Evolutionary conservation across 306 rosid genomes (phyloP), one percentile per base, ranked within the genome.

Genomic region (Abrus precatorius): DNA sequence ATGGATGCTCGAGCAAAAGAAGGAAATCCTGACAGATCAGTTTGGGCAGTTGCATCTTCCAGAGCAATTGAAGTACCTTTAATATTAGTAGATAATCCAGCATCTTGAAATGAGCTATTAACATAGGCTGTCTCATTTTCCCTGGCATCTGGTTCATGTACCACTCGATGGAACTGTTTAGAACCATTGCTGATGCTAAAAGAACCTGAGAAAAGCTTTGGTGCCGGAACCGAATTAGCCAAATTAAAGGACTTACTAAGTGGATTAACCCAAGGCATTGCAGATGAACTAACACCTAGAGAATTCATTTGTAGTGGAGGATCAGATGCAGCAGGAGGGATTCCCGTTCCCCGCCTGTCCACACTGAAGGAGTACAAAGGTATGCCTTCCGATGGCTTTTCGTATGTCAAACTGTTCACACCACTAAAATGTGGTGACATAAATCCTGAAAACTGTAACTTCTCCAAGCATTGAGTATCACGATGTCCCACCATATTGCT

Each of bases 121-220:
- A 72, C 70, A 85, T 83, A 87, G 34, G 89, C 72, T 49, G 91
- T 80, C 55, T 95, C 99, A 87, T 73, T 91, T 75, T 95, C 99
- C 84, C 88, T 88, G 55, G 94, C 88, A 85, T 95, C 99, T 80
- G 99, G 99, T 86, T 95, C 99, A 74, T 95, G 99, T 56, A 95
- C 98, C 59, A 93, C 99, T 88, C 97, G 87, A 80, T 95, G 93
- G 83, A 95, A 95, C 88, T 93, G 99, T 80, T 91, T 93, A 77
- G 97, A 89, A 67, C 99, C 99, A 83, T 76, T 88, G 80, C 71
- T 85, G 66, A 91, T 80, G 86, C 87, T 91, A 69, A 90, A 93
- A 47, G 99, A 93, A 70, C 98, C 96, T 60, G 99, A 90, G 59
- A 91, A 95, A 52, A 93, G 89, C 83, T 91, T 95, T n/a, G 99